phyloP scores from a whole-genome alignment of 495 filamentous ascomycete genomes.

The Penicillium lagena region DNA sequence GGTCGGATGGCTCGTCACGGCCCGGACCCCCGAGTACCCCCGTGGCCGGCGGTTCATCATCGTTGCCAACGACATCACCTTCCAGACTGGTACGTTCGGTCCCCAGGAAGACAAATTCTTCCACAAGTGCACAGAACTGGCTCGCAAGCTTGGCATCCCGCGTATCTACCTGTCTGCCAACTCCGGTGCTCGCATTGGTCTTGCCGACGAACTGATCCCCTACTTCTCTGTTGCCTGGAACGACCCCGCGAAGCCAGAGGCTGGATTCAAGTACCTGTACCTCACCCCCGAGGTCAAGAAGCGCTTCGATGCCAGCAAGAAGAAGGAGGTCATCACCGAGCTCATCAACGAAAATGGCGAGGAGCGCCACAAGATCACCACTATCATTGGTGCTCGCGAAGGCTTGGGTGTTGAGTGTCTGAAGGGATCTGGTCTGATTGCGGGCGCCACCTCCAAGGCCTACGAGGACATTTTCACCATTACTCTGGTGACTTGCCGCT shows the following conservation, averaged over 20 bases:
- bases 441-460: constrained; percentile 90
- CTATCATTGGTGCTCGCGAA: constrained; percentile 89
- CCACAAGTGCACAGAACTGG: constrained; percentile 96
- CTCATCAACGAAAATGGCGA: constrained; percentile 79
- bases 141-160: constrained; percentile 86
- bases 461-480: constrained; percentile 99
- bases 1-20: constrained; percentile 96
- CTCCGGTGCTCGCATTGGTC: constrained; percentile 96
- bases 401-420: constrained; percentile 97
- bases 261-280: constrained; percentile 98
- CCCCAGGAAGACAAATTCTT: constrained; percentile 97
- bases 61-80: constrained; percentile 98
- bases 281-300: constrained; percentile 80
- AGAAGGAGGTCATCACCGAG: constrained; percentile 83
- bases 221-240: constrained; percentile 98
- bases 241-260: constrained; percentile 71
- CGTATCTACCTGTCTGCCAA: constrained; percentile 98
- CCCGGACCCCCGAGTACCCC: constrained; percentile 97
- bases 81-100: constrained; percentile 96
- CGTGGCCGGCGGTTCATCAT: constrained; percentile 87
- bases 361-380: constrained; percentile 88
- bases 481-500: constrained; percentile 94
- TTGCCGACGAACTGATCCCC: constrained; percentile 94
- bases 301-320: constrained; percentile 77
- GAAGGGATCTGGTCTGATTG: constrained; percentile 94